Base-by-base conservation (phyloP, 2,329 filamentous ascomycete species). In the Microcyclosporella mali region DNA sequence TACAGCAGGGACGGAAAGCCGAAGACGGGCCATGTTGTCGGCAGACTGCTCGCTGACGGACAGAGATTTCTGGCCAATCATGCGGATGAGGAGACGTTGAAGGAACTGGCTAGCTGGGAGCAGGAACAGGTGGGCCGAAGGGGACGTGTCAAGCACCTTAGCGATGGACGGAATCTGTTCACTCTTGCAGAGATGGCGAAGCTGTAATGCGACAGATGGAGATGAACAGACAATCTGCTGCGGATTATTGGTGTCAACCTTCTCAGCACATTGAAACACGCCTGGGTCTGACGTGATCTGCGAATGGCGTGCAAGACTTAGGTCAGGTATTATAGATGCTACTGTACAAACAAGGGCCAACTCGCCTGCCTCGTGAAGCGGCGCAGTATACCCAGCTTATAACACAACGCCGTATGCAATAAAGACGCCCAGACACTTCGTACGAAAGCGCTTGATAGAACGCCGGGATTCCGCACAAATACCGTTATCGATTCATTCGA, bases 31-130 rank as follows among this genome's bases (percentile, higher is more conserved):
- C 69, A 72, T 55, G 61, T 81, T 2, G 65, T 81, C 0, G 78
- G 77, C 0, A 65, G 74, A 25, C 50, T 82, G 42, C 69, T 61
- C 39, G 55, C 51, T 1, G 70, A 63, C 41, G 66, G 66, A 1
- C 64, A 70, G 41, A 66, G 78, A 0, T 79, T 81, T 49, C 46
- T 81, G 3, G 77, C 78, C 1, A 81, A 81, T 49, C 68, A 77
- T 56, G 74, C 62, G 0, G 72, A 79, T 60, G 68, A 69, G 17
- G 51, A 50, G 9, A 77, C 75, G 1, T 51, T 79, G 46, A 51
- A 58, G 17, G 59, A 67, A 28, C 62, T 79, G 45, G 63, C 66
- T 1, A 70, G 67, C 42, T 62, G 54, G 11, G 52, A 54, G 1
- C 61, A 60, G 3, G 75, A 79, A 54, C 68, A 68, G 8, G 67